Percentiles rank a stretch among this genome's conserved stretches.
phyloP scores from a whole-genome alignment of 306 rosid species.

The Parietaria judaica region DNA sequence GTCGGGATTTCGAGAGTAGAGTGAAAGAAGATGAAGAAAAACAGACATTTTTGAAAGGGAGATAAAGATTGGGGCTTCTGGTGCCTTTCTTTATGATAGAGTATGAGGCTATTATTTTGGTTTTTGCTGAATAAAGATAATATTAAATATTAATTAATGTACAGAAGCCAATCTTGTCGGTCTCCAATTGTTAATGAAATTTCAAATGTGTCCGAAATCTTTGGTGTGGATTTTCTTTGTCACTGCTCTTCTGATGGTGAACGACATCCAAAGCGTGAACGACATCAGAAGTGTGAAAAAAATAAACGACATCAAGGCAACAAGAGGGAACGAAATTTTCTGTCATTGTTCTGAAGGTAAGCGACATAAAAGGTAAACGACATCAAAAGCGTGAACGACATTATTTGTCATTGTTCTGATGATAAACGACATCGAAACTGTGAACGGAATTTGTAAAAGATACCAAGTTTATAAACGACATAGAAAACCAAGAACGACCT shows the following conservation, averaged over 20 bases:
- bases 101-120: conserved; percentile 20
- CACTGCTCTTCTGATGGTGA: no score
- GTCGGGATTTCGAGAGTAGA: conserved; percentile 1
- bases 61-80: conserved; percentile 23
- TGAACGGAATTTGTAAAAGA: no score
- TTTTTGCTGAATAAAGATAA: conserved; percentile 16
- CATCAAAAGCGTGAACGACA: no score
- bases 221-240: not conserved
- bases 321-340: no score
- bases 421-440: no score
- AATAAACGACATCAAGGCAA: no score
- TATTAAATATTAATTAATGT: not conserved
- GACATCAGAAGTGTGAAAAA: not conserved
- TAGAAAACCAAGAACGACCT: no score
- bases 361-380: no score
- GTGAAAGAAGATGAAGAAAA: not conserved
- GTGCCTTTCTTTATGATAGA: conserved; percentile 9
- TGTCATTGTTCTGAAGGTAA: no score
- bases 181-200: conserved; percentile 1
- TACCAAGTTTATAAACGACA: no score
- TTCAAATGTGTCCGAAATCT: not conserved
- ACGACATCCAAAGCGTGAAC: no score
- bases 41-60: conserved; percentile 14
- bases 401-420: no score
- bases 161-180: not conserved